These are phyloP conservation scores for Astrothelium subdiscretum DNA, from an alignment of 495 filamentous ascomycete species.

Conservation along the genomic window DNA sequence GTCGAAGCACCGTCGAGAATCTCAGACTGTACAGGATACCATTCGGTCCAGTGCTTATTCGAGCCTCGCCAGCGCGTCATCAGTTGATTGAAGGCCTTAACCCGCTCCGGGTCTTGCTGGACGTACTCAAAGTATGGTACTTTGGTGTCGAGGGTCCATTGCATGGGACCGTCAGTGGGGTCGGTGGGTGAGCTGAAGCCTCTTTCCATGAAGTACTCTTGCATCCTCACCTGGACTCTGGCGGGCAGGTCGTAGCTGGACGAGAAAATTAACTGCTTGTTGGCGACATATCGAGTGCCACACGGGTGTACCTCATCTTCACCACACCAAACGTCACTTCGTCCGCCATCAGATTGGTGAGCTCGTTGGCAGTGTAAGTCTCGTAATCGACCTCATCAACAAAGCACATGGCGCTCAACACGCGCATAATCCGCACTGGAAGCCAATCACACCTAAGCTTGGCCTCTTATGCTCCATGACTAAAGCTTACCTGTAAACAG, in stretches of 20 bases:
- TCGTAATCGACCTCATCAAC: not conserved
- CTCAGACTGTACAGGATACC: constrained; percentile 6
- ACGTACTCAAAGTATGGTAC: not conserved
- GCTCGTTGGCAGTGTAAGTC: constrained; percentile 5
- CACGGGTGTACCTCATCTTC: not conserved
- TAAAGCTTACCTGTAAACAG: not conserved
- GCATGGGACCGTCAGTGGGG: not conserved
- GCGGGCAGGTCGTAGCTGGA: not conserved
- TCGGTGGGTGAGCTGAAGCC: not conserved
- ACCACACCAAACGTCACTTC: not conserved
- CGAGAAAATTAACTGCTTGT: not conserved
- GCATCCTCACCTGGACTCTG: not conserved
- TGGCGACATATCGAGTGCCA: not conserved
- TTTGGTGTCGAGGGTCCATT: not conserved
- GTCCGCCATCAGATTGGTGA: not conserved
- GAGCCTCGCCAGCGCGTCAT: not conserved
- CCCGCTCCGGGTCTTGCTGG: not conserved
- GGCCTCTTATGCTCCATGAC: not conserved
- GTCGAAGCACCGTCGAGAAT: not conserved
- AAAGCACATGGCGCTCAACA: constrained; percentile 2
- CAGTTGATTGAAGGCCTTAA: not conserved
- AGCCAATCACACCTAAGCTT: not conserved
- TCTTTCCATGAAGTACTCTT: not conserved
- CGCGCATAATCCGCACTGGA: constrained; percentile 3
- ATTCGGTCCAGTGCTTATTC: constrained; percentile 6